These are phyloP conservation scores for Trichoderma asperelloides DNA, from an alignment of 495 filamentous ascomycete species.

Conservation along the genomic window DNA sequence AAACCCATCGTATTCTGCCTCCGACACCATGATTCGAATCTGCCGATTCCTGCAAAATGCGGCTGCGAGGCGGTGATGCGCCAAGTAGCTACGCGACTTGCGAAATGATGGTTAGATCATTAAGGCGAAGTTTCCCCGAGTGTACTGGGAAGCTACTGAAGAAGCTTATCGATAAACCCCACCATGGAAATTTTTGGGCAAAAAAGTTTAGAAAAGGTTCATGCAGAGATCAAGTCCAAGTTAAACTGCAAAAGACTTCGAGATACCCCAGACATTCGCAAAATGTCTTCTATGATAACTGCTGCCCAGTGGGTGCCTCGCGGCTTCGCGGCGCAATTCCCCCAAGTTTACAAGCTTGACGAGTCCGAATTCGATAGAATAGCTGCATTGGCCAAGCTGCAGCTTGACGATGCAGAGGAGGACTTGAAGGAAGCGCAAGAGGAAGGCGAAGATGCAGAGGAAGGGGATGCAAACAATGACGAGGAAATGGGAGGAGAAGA, in stretches of 20 bases:
- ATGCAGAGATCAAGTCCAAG: background rate
- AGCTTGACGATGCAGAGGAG: slow-evolving; percentile 86
- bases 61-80: background rate
- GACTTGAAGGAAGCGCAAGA: slow-evolving; percentile 64
- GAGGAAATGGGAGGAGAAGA: slow-evolving; percentile 21
- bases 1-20: slow-evolving; percentile 34
- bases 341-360: slow-evolving; percentile 81
- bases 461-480: slow-evolving; percentile 15
- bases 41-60: background rate
- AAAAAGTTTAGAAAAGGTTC: background rate
- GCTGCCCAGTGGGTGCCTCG: slow-evolving; percentile 89
- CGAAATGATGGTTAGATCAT: slow-evolving; percentile 14
- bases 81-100: background rate
- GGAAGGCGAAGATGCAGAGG: slow-evolving; percentile 21
- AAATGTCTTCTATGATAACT: slow-evolving; percentile 71
- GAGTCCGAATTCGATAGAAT: slow-evolving; percentile 91
- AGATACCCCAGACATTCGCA: slow-evolving; percentile 7
- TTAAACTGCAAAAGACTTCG: background rate
- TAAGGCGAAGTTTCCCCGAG: slow-evolving; percentile 8
- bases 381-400: slow-evolving; percentile 75
- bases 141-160: slow-evolving; percentile 8
- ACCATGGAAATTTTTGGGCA: slow-evolving; percentile 10
- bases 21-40: slow-evolving; percentile 16
- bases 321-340: slow-evolving; percentile 86
- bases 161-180: slow-evolving; percentile 19